Base-by-base conservation (phyloP, 192 early-diverging fungal genomes). In the Backusella luteola region DNA sequence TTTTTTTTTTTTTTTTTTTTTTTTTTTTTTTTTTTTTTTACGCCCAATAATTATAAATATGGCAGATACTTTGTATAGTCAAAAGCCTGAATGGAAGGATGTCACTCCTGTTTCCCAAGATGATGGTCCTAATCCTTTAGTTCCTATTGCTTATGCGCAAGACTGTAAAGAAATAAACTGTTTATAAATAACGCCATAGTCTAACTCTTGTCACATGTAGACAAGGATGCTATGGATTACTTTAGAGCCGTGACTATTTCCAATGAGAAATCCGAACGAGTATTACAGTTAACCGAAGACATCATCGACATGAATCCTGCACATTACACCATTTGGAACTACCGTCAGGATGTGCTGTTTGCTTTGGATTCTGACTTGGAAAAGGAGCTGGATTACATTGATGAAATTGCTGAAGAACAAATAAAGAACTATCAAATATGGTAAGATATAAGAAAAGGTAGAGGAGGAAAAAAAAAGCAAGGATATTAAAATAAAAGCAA, bases 351-450 rank as follows among this genome's bases (percentile, higher is more conserved):
- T 35, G 84, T 93, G 15, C 80, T 99, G 32, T 80, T 91, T 69
- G 87, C 90, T 34, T 83, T 98, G 42, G 73, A 88, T 35, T 69
- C 85, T 15, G 88, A 95, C 82, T 76, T 97, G 26, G 67, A 81
- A 9, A 71, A 77, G 7, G 98, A 99, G 79, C 87, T 98, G 21
- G 86, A 90, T 4, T 98, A 91, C 85, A 85, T 97, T 17, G 80
- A 90, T 26, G 83, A 84, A 15, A 89, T 96, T 77, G 90, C 93
- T 5, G 78, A 80, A 14, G 89, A 91, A 39, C 85, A 95, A 70
- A 92, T 94, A 42, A 99, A 99, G 82, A 96, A 93, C 76, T 99
- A 98, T 83, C 96, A 98, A 79, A 91, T 96, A 34, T 99, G 97
- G 97, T 94, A 89, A 42, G 74, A 34, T 8, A 34, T 14, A 36